Percentiles rank a stretch among this genome's conserved stretches.
phyloP scores from a whole-genome alignment of 768 basidiomycete species.

The Naganishia antarctica region DNA sequence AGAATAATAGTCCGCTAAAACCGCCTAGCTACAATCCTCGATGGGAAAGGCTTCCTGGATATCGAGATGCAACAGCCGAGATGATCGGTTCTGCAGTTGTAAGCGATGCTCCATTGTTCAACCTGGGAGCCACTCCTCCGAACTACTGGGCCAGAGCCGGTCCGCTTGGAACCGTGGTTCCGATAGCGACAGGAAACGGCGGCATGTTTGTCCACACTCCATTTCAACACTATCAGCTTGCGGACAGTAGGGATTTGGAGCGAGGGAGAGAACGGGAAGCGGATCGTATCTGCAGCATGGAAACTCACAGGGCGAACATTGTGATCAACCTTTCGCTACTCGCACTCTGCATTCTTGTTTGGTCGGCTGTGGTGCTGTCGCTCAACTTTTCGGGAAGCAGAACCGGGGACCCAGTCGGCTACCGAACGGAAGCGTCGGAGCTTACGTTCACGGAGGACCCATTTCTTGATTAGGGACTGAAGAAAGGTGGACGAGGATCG shows the following conservation, averaged over 20 bases:
- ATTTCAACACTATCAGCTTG: slow-evolving; percentile 3
- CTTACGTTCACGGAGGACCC: no score
- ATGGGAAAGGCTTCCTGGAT: slow-evolving; percentile 9
- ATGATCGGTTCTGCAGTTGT: no score
- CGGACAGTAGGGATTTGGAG: neutral
- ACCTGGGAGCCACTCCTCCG: neutral
- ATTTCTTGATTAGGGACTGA: no score
- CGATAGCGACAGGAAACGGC: slow-evolving; percentile 3
- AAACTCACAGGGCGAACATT: neutral
- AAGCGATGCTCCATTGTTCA: no score
- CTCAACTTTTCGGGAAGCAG: neutral
- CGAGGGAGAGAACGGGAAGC: neutral
- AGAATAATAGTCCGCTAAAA: neutral
- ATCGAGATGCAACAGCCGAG: neutral
- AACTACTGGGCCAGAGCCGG: neutral
- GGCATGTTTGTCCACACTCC: slow-evolving; percentile 16
- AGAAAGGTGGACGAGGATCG: no score
- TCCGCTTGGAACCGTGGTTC: neutral
- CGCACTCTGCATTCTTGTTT: neutral
- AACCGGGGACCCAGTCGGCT: neutral
- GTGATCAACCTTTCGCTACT: slow-evolving; percentile 17
- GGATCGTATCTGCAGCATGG: slow-evolving; percentile 9
- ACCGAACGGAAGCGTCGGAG: neutral
- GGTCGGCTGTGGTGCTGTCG: slow-evolving; percentile 10
- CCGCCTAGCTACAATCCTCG: slow-evolving; percentile 13